Percentiles rank a stretch among this genome's conserved stretches.
These are phyloP conservation scores for Hirschioporus abietinus DNA, from an alignment of 768 basidiomycete species.

Conservation along the genomic window DNA sequence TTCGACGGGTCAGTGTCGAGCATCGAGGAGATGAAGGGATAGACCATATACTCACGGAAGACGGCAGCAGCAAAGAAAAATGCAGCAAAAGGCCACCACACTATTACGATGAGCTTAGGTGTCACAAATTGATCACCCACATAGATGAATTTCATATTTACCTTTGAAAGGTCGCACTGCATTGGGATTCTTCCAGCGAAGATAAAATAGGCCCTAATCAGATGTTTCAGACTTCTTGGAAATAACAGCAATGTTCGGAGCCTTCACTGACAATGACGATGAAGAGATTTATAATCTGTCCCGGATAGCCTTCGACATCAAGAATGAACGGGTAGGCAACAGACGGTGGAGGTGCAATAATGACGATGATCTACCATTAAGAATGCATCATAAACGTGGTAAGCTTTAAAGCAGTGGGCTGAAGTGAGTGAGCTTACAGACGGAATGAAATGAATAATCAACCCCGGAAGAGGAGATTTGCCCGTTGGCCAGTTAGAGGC, in stretches of 20 bases:
- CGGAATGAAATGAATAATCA: conserved; percentile 50
- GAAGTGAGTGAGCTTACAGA: conserved; percentile 37
- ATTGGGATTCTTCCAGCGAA: conserved; percentile 46
- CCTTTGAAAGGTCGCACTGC: conserved; percentile 49
- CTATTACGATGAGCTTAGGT: conserved; percentile 31
- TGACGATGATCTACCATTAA: conserved; percentile 38
- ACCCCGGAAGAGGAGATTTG: conserved; percentile 49
- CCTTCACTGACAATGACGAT: conserved; percentile 41
- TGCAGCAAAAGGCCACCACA: conserved; percentile 50
- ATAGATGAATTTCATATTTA: conserved; percentile 10
- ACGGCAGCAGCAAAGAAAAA: conserved; percentile 48
- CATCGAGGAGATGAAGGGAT: rapidly evolving
- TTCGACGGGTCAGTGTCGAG: conserved; percentile 12
- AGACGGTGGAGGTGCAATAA: conserved; percentile 45
- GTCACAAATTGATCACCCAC: background rate
- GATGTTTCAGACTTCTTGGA: background rate
- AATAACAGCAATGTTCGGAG: background rate
- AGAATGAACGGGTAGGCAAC: conserved; percentile 60
- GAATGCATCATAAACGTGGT: background rate
- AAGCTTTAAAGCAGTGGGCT: background rate
- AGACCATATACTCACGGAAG: conserved; percentile 37
- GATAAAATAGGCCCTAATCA: conserved; percentile 47
- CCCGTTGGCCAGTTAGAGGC: conserved; percentile 59
- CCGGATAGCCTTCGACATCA: conserved; percentile 48
- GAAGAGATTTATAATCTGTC: conserved; percentile 52